Conservation (phyloP, 1,284 basidiomycete species). For the Fomitopsis schrenkii region DNA sequence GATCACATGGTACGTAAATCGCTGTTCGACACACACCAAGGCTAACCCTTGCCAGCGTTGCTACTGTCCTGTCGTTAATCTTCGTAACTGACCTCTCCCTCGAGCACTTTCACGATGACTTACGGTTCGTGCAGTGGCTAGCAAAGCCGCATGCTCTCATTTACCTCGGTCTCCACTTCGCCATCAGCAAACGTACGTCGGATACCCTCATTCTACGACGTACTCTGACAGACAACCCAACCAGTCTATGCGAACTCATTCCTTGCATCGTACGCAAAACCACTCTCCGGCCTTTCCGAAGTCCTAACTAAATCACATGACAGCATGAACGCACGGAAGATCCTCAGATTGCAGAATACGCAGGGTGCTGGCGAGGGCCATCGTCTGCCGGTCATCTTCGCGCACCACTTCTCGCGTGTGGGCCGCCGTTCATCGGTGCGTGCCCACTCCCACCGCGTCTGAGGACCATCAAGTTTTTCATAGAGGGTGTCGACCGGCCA, state of each 20-base stretch:
- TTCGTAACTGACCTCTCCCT: slow-evolving; percentile 13
- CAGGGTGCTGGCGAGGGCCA: slow-evolving; percentile 13
- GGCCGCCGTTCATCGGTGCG: slow-evolving; percentile 13
- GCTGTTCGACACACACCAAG: neutral
- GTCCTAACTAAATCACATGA: neutral
- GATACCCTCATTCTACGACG: neutral
- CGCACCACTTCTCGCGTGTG: slow-evolving; percentile 7
- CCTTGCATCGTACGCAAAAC: slow-evolving; percentile 18
- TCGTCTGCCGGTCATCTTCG: slow-evolving; percentile 17
- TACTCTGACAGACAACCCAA: slow-evolving; percentile 9
- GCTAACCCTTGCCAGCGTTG: slow-evolving; percentile 11
- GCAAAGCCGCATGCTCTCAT: slow-evolving; percentile 18
- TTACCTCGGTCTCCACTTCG: slow-evolving; percentile 22
- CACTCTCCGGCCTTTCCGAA: neutral
- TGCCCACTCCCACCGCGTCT: neutral
- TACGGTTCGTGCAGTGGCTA: slow-evolving; percentile 14
- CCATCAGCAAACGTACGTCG: slow-evolving; percentile 21
- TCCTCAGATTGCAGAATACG: slow-evolving; percentile 14
- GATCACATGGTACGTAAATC: slow-evolving; percentile 16
- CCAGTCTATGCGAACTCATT: slow-evolving; percentile 22
- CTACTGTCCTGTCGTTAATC: slow-evolving; percentile 16
- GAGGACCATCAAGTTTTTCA: slow-evolving; percentile 5
- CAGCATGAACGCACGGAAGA: slow-evolving; percentile 23
- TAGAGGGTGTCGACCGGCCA: neutral
- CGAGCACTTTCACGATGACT: slow-evolving; percentile 1